phyloP scores from a whole-genome alignment of 208 protist species.

The Angomonas deanei region DNA sequence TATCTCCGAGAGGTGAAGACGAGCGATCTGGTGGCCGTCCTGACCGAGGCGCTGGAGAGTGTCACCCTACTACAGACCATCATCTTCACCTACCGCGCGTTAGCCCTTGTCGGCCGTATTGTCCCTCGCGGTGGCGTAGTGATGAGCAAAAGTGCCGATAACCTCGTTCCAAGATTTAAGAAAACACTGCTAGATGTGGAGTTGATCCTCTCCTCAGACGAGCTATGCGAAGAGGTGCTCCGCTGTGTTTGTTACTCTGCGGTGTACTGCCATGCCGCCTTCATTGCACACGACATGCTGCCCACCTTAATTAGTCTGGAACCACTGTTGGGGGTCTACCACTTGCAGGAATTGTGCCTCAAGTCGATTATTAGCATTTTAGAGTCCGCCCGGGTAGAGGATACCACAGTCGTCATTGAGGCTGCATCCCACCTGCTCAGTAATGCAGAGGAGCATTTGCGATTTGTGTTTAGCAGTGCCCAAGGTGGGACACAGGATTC shows the following conservation, averaged over 20 bases:
- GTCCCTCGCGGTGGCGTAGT: conserved; percentile 43
- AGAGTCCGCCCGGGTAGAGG: conserved; percentile 7
- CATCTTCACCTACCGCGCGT: conserved; percentile 28
- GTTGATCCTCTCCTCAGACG: conserved; percentile 25
- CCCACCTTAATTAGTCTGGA: conserved; percentile 25
- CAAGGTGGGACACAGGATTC: not conserved
- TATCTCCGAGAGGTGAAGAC: conserved; percentile 27
- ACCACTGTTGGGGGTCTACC: conserved; percentile 27
- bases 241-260: conserved; percentile 52
- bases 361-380: conserved; percentile 38
- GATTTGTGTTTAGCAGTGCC: not conserved
- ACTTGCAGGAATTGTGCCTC: conserved; percentile 47
- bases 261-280: conserved; percentile 20
- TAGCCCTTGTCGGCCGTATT: conserved; percentile 55
- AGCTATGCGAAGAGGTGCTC: conserved; percentile 59
- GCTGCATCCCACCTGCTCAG: conserved; percentile 17
- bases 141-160: conserved; percentile 17
- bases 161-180: conserved; percentile 18
- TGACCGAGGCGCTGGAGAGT: conserved; percentile 20
- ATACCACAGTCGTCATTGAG: conserved; percentile 14
- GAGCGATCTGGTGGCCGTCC: conserved; percentile 14
- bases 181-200: conserved; percentile 23
- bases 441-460: conserved; percentile 12
- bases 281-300: conserved; percentile 23
- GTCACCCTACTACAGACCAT: not conserved